Evolutionary conservation across 2,329 filamentous ascomycete genomes (phyloP).

Genomic region (Nemania bipapillata): DNA sequence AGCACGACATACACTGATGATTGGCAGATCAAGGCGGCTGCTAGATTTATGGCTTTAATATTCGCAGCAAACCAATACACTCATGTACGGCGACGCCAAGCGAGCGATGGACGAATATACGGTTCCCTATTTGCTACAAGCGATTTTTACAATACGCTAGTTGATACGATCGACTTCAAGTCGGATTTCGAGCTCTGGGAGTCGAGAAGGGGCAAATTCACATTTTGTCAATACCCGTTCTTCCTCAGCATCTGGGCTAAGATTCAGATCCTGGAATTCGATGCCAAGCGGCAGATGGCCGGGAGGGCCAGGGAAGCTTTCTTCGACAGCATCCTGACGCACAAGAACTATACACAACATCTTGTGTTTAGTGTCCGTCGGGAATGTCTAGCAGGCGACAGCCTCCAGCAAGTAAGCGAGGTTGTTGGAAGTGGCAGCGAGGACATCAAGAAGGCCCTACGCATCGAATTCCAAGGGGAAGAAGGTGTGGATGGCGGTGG

Average conservation of each 20-base stretch:
- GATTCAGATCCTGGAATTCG: conserved; percentile 87
- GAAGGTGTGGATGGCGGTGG: conserved; percentile 92
- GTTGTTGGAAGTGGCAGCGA: conserved; percentile 82
- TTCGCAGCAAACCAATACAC: conserved; percentile 80
- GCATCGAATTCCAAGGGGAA: conserved; percentile 86
- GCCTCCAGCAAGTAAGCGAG: conserved; percentile 83
- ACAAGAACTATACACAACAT: conserved; percentile 78
- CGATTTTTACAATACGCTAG: conserved; percentile 86
- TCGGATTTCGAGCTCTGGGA: conserved; percentile 92
- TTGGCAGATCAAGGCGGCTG: conserved; percentile 87
- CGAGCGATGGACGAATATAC: conserved; percentile 56
- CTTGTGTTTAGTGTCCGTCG: conserved; percentile 80
- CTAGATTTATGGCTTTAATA: conserved; percentile 80
- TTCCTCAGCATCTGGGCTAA: conserved; percentile 92
- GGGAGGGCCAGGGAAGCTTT: conserved; percentile 88
- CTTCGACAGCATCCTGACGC: conserved; percentile 85
- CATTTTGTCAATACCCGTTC: conserved; percentile 93
- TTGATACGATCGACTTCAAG: conserved; percentile 87
- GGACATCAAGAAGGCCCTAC: conserved; percentile 88
- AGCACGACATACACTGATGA: conserved; percentile 75
- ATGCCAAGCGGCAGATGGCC: conserved; percentile 89
- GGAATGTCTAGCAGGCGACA: conserved; percentile 89
- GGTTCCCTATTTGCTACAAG: conserved; percentile 80
- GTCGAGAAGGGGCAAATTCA: conserved; percentile 75
- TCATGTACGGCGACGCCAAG: conserved; percentile 53